Evolutionary conservation across 2,329 filamentous ascomycete species (phyloP).

Genomic region (Cercospora sp.): DNA sequence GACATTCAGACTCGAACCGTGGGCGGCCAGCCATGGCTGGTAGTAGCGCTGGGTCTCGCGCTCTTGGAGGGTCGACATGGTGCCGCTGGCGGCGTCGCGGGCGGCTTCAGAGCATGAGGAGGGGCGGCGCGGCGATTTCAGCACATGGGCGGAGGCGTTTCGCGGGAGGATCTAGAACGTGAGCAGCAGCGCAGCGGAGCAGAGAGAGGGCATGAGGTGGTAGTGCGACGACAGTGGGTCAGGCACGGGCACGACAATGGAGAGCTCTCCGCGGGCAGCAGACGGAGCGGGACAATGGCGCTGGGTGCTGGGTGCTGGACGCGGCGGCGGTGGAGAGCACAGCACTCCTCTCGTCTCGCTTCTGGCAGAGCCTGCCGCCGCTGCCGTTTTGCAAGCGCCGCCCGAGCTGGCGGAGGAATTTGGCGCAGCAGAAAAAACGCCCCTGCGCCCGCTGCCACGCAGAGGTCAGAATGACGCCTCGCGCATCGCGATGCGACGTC

Average conservation of each 20-base stretch:
- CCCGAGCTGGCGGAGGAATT: not conserved
- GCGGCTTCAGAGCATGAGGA: not conserved
- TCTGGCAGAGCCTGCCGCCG: not conserved
- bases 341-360: not conserved
- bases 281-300: not conserved
- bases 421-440: not conserved
- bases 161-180: not conserved
- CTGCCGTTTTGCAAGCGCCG: not conserved
- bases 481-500: not conserved
- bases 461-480: conserved; percentile 5
- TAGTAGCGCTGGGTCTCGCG: conserved; percentile 26
- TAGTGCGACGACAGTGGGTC: not conserved
- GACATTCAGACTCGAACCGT: conserved; percentile 30
- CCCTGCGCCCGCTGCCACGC: not conserved
- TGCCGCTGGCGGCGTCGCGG: not conserved
- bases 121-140: not conserved
- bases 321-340: not conserved
- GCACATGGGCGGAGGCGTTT: not conserved
- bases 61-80: conserved; percentile 12
- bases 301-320: not conserved
- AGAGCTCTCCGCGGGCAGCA: not conserved
- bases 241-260: not conserved
- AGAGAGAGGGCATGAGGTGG: not conserved
- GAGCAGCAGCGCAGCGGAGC: not conserved
- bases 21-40: conserved; percentile 31